Base-by-base conservation (phyloP, 352 stramenopile species). In the Phytopythium chamaehyphon region DNA sequence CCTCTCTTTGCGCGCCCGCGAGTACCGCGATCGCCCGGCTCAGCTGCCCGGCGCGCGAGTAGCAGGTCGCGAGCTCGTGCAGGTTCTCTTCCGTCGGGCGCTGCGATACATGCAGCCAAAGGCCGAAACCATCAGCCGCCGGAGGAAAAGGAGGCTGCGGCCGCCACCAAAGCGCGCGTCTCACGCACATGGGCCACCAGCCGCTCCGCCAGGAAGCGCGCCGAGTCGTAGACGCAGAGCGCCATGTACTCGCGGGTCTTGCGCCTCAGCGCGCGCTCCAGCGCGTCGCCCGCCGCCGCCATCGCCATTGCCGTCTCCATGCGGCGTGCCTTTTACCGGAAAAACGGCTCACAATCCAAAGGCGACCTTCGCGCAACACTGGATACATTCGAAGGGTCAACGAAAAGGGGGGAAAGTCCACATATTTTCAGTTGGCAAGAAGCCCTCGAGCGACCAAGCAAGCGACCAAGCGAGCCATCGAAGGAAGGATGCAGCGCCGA, bases 121-220 rank as follows among this genome's bases (percentile, higher is more conserved):
- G n/a, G n/a, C n/a, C n/a, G n/a, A n/a, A n/a, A n/a, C n/a, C n/a
- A n/a, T n/a, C n/a, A n/a, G n/a, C n/a, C n/a, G n/a, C n/a, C n/a
- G n/a, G n/a, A n/a, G n/a, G n/a, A n/a, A n/a, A n/a, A n/a, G n/a
- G n/a, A n/a, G n/a, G n/a, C n/a, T n/a, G n/a, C n/a, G n/a, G 22
- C 38, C 36, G 19, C 12, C 35, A 40, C 1, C 47, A 51, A n/a
- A 42, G 38, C 43, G 43, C 28, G 28, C 28, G 28, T 33, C 28
- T 10, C 28, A 37, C 55, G 40, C 75, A 92, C 83, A 64, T 93
- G 79, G 0, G 83, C 78, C 9, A 91, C 73, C 5, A 96, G 74
- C 40, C 86, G 61, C 56, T 96, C 86, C 23, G 83, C 83, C 47
- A 96, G 66, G 54, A 96, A 96, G 21, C 54, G 67, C 40, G 86